Evolutionary conservation across 306 rosid species (phyloP), one percentile per base, ranked within the genome.

Genomic region (Lithocarpus polystachyus): DNA sequence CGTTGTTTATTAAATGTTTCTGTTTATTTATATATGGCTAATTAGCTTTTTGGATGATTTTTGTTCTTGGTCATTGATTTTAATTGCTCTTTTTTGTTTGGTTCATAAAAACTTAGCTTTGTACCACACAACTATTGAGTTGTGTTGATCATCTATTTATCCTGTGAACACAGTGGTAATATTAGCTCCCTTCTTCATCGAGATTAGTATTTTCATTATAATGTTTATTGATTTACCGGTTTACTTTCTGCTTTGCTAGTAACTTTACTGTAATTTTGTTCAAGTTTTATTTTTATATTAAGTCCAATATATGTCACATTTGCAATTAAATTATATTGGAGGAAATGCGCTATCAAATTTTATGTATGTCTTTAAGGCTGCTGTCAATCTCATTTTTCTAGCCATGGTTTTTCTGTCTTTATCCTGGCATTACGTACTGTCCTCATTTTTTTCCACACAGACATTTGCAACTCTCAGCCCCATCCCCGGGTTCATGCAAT

Each of bases 401-500:
- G 76, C 74, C 35, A 20, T 60, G 29, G 67, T 77, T 56, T 55
- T 79, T 79, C 20, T 65, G 68, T 62, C 15, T 35, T 33, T 29
- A 82, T 55, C 74, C 67, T 78, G 37, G 74, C 62, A 68, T 79
- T 75, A 29, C 51, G 56, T 56, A 70, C 78, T 67, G 69, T 20
- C 72, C 80, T 75, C 37, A 5, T 24, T 26, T 72, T 23, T 83
- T 56, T 75, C 62, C 48, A 4, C 48, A 4, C 75, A 94, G 98
- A 92, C 85, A 14, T 94, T 89, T 91, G 94, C 97, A 70, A 94
- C 98, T 77, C 92, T 94, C 68, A 94, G 98, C 81, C 98, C 98
- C 79, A 94, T 94, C 79, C 98, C 98, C 24, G 98, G 98, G 60
- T 92, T 81, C 87, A 91, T 92, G 89, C 87, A 89, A 20, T 94